Percentiles rank a stretch among this genome's conserved stretches.
These are phyloP conservation scores for Epichloe gansuensis DNA, from an alignment of 2,329 filamentous ascomycete genomes.

Conservation along the genomic window DNA sequence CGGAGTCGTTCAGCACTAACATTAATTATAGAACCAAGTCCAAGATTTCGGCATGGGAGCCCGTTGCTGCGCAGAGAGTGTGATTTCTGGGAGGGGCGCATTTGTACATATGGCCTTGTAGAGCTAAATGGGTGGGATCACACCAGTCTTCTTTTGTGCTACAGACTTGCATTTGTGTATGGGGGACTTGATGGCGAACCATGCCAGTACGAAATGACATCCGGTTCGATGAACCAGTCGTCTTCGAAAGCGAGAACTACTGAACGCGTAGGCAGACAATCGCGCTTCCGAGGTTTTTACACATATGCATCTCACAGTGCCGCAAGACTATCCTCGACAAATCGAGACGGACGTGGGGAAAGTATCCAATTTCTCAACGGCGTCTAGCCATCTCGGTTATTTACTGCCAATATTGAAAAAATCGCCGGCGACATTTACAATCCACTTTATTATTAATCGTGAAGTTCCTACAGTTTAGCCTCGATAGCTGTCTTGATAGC, in stretches of 20 bases:
- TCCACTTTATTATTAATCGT: no score
- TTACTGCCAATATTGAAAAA: neutral
- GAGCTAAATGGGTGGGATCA: slow-evolving; percentile 1
- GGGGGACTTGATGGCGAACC: neutral
- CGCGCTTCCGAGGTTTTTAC: no score
- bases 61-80: slow-evolving; percentile 25
- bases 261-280: no score
- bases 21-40: slow-evolving; percentile 33
- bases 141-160: neutral
- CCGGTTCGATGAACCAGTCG: no score
- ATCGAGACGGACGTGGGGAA: neutral
- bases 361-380: neutral
- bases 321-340: neutral
- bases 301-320: no score
- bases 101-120: slow-evolving; percentile 20
- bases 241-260: no score
- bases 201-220: neutral
- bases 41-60: slow-evolving; percentile 43
- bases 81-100: slow-evolving; percentile 11
- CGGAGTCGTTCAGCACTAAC: slow-evolving; percentile 7
- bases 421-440: no score
- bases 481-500: slow-evolving; percentile 11
- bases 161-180: neutral
- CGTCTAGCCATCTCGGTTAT: neutral
- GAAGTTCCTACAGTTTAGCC: slow-evolving; percentile 7